phyloP scores from a whole-genome alignment of 305 asterid species.

The Plantago rigida region DNA sequence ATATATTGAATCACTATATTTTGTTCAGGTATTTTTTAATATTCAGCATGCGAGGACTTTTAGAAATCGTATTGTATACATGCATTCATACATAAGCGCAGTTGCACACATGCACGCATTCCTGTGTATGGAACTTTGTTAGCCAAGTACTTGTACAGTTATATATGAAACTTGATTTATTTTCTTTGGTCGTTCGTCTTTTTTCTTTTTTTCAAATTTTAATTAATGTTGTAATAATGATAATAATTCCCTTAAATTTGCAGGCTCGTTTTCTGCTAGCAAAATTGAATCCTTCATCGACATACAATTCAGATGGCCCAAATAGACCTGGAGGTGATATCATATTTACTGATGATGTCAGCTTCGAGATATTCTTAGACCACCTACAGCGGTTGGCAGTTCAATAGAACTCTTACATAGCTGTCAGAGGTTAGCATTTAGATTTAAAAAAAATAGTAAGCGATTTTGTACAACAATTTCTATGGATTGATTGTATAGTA shows the following conservation, averaged over 20 bases:
- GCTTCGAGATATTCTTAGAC: conserved; percentile 93
- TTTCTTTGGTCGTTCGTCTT: not conserved
- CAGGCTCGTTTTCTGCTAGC: conserved; percentile 98
- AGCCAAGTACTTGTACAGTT: not conserved
- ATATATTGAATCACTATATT: not conserved
- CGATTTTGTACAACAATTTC: conserved; percentile 39
- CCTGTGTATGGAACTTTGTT: not conserved
- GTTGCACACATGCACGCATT: not conserved
- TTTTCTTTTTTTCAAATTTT: not conserved
- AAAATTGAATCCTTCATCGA: conserved; percentile 93
- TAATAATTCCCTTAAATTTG: conserved; percentile 21
- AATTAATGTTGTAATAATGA: conserved; percentile 13
- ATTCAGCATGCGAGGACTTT: too few species aligned
- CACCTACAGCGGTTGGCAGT: conserved; percentile 96
- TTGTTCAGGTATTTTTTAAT: not conserved
- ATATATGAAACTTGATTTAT: not conserved
- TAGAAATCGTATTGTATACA: not conserved
- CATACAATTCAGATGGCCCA: conserved; percentile 67
- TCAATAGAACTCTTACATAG: conserved; percentile 45
- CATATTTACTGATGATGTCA: conserved; percentile 91
- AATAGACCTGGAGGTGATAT: conserved; percentile 74
- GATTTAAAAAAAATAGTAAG: conserved; percentile 24
- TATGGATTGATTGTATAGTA: conserved; percentile 42
- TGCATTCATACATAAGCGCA: not conserved
- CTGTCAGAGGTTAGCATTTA: conserved; percentile 41